Base-by-base conservation (phyloP, 2,329 filamentous ascomycete genomes). In the Boeremia lycopersici region DNA sequence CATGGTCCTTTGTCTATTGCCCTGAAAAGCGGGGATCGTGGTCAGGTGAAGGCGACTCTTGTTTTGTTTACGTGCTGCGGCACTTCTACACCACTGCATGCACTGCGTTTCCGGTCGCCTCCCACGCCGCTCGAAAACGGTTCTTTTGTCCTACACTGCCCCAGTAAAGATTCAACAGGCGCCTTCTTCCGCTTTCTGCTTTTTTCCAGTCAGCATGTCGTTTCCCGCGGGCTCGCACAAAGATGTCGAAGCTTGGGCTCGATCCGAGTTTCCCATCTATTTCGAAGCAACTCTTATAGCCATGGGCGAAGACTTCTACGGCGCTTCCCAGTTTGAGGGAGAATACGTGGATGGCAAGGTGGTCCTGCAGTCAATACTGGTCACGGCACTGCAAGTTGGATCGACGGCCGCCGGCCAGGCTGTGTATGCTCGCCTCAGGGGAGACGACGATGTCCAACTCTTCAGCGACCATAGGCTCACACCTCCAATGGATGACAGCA, bases 201-300 rank as follows among this genome's bases (percentile, higher is more conserved):
- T 23, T 23, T 5, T 23, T 2, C 19, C 19, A 23, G 19, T 23
- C 30, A 41, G 1, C 12, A 47, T 53, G 36, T 19, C 49, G 6
- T 19, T 30, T 29, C 25, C 39, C 5, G 8, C 36, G 3, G 50
- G 43, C 25, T 47, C 43, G 9, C 38, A 43, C 33, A 38, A 53
- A 19, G 50, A 53, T 11, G 43, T 53, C 3, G 38, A 47, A 10
- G 38, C 50, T 11, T 53, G 43, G 43, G 50, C 50, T 6, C 17
- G 28, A 4, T n/a, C 4, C 12, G 43, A 48, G 3, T 53, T 53
- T n/a, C n/a, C 50, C 3, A 15, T 4, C 2, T 48, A 23, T 25
- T 43, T 47, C 13, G 35, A 19, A 7, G 26, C 12, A 8, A 3
- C 29, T 13, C 17, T 9, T 10, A 10, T 4, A 10, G 4, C 19